Evolutionary conservation across 1,284 basidiomycete genomes (phyloP), one percentile per base, ranked within the genome.

Genomic region (Cryptococcus sp.): DNA sequence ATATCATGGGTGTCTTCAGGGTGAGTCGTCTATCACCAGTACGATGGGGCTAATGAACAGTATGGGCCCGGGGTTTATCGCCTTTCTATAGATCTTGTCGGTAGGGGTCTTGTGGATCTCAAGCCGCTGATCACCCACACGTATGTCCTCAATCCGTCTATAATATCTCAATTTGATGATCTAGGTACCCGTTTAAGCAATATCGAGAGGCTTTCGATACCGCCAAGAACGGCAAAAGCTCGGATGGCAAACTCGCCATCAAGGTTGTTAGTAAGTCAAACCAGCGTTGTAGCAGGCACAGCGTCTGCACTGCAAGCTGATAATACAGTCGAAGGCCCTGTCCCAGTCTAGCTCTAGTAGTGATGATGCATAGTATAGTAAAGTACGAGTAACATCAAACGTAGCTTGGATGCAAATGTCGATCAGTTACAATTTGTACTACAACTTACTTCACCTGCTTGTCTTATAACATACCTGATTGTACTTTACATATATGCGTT

Each of bases 151-250:
- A 3, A 36, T 22, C 31, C 16, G 10, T 16, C 32, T 9, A 16
- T 34, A 16, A 34, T 9, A 16, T 9, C 32, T 34, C 32, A 16
- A 13, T 25, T 43, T n/a, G 16, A 4, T 11, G 18, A 21, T 70
- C 75, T 75, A 80, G 89, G 84, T 78, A 75, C 63, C 45, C 67
- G 14, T 78, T 77, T 62, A 62, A 70, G 40, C 74, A 70, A 49
- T 77, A 80, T 0, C 52, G 71, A 45, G 62, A 72, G 52, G 79
- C 79, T 0, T 81, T 80, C 61, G 71, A 76, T 36, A 72, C 75
- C 3, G 78, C 75, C 37, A 69, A 73, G 40, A 66, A 63, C 31
- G 89, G 89, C 34, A 87, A 85, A 75, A 85, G 89, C 49, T 80
- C 67, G 19, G 79, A 80, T 54, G 79, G 78, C 25, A 75, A 73